Evolutionary conservation across 495 filamentous ascomycete species (phyloP).

Genomic region (Tuber brumale): DNA sequence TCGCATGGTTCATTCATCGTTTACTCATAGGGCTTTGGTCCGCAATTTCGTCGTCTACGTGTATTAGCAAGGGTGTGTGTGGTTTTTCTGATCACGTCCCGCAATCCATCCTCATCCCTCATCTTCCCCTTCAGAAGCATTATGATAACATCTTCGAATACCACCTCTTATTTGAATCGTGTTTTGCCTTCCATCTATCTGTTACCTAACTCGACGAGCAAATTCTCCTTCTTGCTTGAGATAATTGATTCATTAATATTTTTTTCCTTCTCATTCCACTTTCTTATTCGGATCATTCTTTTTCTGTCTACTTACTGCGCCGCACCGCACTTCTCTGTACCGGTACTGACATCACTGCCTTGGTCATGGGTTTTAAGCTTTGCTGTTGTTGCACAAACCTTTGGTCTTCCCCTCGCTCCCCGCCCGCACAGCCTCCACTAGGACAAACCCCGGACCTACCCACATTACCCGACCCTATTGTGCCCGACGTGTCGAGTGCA

Average conservation of each 20-base stretch:
- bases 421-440: slow-evolving; percentile 8
- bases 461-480: neutral
- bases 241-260: slow-evolving; percentile 3
- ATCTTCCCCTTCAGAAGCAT: neutral
- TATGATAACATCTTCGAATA: neutral
- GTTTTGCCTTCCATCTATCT: neutral
- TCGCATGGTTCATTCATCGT: neutral
- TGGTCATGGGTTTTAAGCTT: slow-evolving; percentile 28
- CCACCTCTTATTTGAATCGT: neutral
- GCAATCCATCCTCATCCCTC: neutral
- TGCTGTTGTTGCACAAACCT: slow-evolving; percentile 21
- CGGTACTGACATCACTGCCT: slow-evolving; percentile 15
- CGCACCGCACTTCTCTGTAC: neutral
- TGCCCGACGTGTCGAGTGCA: neutral
- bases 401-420: neutral
- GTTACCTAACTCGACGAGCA: neutral
- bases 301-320: neutral
- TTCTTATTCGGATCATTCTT: slow-evolving; percentile 8
- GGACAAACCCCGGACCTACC: slow-evolving; percentile 6
- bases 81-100: neutral
- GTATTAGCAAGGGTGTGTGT: neutral
- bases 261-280: slow-evolving; percentile 6
- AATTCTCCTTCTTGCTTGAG: neutral
- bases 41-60: neutral
- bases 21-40: neutral